These are phyloP conservation scores for Hydnum rufescens DNA, from an alignment of 768 basidiomycete genomes.

Conservation along the genomic window DNA sequence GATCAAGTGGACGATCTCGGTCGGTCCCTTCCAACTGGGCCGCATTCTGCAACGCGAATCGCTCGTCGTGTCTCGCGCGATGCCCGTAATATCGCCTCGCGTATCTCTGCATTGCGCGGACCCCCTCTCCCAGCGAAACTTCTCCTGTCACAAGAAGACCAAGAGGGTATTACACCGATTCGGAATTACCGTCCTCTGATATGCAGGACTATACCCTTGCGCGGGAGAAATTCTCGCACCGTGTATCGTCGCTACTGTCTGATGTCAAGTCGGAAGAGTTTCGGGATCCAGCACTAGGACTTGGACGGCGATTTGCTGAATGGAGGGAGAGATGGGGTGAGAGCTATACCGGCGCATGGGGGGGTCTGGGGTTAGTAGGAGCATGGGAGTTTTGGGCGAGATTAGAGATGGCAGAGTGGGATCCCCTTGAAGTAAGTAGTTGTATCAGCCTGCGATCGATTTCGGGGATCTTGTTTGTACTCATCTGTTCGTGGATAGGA, in stretches of 20 bases:
- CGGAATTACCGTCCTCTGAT: slow-evolving; percentile 45
- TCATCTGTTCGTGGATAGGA: slow-evolving; percentile 20
- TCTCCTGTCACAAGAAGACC: slow-evolving; percentile 17
- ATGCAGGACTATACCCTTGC: slow-evolving; percentile 49
- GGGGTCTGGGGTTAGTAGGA: slow-evolving; percentile 65
- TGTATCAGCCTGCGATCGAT: not conserved
- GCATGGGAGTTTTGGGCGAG: slow-evolving; percentile 95
- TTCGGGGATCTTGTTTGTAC: not conserved
- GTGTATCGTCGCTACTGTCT: slow-evolving; percentile 39
- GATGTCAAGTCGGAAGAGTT: slow-evolving; percentile 80
- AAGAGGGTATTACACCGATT: slow-evolving; percentile 80
- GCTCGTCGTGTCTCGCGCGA: slow-evolving; percentile 40
- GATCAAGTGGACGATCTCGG: slow-evolving; percentile 46
- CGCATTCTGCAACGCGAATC: slow-evolving; percentile 26
- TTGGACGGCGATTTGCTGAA: slow-evolving; percentile 38
- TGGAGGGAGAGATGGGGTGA: slow-evolving; percentile 69
- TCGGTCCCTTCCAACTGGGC: slow-evolving; percentile 23
- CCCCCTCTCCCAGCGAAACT: slow-evolving; percentile 21
- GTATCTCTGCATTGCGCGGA: not conserved
- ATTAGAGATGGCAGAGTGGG: slow-evolving; percentile 72
- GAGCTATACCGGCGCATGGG: slow-evolving; percentile 75
- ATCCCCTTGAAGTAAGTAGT: slow-evolving; percentile 51
- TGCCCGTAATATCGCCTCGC: slow-evolving; percentile 25
- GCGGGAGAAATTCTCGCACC: slow-evolving; percentile 29
- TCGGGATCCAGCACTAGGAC: slow-evolving; percentile 43